Evolutionary conservation across 306 rosid species (phyloP).

Genomic region (Carpinus viminea): DNA sequence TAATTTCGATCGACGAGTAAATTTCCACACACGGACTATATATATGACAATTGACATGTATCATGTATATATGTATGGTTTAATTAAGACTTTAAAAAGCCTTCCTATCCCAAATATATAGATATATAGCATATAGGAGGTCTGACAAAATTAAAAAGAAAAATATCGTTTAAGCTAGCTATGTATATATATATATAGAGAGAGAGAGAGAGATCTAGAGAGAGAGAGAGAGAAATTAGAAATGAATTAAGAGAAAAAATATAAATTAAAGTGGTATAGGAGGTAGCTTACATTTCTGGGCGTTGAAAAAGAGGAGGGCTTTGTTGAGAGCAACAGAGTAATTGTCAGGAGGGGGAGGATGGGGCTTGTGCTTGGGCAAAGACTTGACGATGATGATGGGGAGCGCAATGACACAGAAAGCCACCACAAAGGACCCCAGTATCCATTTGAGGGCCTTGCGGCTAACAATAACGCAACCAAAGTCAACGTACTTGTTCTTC

Average conservation of each 20-base stretch:
- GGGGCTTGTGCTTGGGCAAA: slow-evolving; percentile 39
- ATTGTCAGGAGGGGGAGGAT: slow-evolving; percentile 43
- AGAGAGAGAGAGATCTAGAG: background rate
- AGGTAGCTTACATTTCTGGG: slow-evolving; percentile 56
- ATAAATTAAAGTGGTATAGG: background rate
- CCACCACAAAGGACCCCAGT: slow-evolving; percentile 26
- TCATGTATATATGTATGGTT: too few relatives aligned
- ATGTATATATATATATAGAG: background rate
- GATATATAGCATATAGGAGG: too few relatives aligned
- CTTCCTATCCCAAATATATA: too few relatives aligned
- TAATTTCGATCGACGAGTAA: too few relatives aligned
- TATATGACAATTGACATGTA: too few relatives aligned
- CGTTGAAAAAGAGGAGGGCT: slow-evolving; percentile 64
- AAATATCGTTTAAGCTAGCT: background rate
- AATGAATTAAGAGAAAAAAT: too few relatives aligned
- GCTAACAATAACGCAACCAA: slow-evolving; percentile 51
- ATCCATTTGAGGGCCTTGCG: slow-evolving; percentile 50
- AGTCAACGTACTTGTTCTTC: slow-evolving; percentile 52
- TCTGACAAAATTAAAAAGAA: background rate
- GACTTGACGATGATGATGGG: slow-evolving; percentile 48
- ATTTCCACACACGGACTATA: too few relatives aligned
- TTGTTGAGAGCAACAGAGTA: slow-evolving; percentile 57
- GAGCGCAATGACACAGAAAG: slow-evolving; percentile 45
- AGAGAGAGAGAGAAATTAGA: too few relatives aligned
- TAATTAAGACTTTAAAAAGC: too few relatives aligned